Evolutionary conservation across 176 grass and related monocot species (phyloP), one percentile per base, ranked within the genome.

Genomic region (Cenchrus purpureus): DNA sequence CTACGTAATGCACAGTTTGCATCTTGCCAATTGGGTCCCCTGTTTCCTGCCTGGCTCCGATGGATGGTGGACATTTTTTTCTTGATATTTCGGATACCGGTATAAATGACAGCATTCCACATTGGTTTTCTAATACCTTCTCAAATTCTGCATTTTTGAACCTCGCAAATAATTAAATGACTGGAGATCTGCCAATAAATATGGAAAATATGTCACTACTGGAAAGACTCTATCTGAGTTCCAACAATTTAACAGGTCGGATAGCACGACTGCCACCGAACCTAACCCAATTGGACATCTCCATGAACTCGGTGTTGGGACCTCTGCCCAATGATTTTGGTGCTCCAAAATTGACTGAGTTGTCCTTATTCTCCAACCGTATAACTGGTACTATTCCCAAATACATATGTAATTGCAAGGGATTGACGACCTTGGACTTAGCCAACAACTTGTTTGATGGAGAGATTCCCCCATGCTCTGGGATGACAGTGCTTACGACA

Each of bases 31-130:
- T 15, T 92, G 34, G 90, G 90, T 46, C 52, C 87, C 25, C 8
- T 2, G 0, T 86, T 92, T 55, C 87, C 90, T 45, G 9, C 15
- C 7, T 90, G 87, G 91, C 72, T 92, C 10, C 46, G 61, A n/a
- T 17, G 7, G 6, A 31, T 51, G 29, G 52, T 10, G 0, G 70
- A 71, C 49, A 49, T 83, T 8, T 0, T 4, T 0, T 0, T 3
- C 46, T 92, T 3, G 42, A 54, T 4, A 56, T 92, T 9, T 86
- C 83, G 8, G 40, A 29, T 10, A 71, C 86, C 0, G 22, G 58
- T 6, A 87, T 92, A 67, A 31, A 50, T 0, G 90, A 57, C 6
- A 10, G 1, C 0, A 0, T 92, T 25, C 87, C 90, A 14, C 0
- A 52, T 15, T 92, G 83, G 87, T 86, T 92, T 14, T 84, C 45